phyloP scores from a whole-genome alignment of 2,329 filamentous ascomycete species.

The Botrytis elliptica region DNA sequence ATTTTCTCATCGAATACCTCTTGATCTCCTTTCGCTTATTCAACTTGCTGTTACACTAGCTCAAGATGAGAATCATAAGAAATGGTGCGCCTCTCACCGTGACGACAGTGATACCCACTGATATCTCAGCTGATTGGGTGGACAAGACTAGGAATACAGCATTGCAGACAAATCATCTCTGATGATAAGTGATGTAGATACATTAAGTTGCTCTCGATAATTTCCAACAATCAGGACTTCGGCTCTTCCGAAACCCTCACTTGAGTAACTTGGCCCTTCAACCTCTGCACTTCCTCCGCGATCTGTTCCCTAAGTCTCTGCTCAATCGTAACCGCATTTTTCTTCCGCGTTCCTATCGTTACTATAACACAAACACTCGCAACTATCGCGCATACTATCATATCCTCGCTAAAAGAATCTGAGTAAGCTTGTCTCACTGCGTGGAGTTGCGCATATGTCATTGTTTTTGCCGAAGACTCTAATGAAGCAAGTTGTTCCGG shows the following conservation, averaged over 20 bases:
- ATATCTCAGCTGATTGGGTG: neutral
- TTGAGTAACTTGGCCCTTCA: neutral
- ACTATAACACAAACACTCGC: neutral
- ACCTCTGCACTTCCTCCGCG: neutral
- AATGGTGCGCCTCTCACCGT: neutral
- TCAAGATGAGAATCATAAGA: neutral
- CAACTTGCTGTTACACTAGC: neutral
- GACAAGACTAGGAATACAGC: too few species aligned
- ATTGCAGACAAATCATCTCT: neutral
- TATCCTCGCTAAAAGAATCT: conserved; percentile 48
- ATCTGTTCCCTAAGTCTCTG: neutral
- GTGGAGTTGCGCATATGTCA: neutral
- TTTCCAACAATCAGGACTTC: neutral
- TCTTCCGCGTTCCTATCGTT: neutral
- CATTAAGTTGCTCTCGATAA: neutral
- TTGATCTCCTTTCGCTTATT: neutral
- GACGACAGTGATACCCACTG: neutral
- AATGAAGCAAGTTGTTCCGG: neutral
- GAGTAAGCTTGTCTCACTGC: neutral
- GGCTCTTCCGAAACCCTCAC: neutral
- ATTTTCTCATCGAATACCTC: neutral
- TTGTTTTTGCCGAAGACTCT: neutral
- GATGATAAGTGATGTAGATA: neutral
- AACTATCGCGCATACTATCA: neutral
- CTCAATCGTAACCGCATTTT: neutral